Evolutionary conservation across 805 yeast genomes (phyloP), one percentile per base, ranked within the genome.

Genomic region (Yamadazyma takamatsuzukensis): DNA sequence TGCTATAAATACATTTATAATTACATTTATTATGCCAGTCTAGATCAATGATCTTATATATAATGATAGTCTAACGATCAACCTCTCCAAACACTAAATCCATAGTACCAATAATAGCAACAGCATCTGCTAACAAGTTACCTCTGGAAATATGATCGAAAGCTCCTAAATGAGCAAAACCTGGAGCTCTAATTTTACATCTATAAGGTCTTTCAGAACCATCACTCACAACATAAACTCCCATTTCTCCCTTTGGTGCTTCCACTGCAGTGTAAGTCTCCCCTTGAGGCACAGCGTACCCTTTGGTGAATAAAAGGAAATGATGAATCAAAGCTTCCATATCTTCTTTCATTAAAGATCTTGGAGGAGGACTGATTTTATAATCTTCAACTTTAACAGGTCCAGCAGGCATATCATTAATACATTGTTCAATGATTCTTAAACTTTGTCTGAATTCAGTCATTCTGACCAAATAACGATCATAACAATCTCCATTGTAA

Each of bases 211-310:
- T 76, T 68, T 86, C 95, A 38, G 83, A 64, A 35, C 95, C 95
- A 64, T 86, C 95, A 46, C 88, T 78, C 36, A 86, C 94, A 32
- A 86, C 80, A 54, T 80, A 86, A 35, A 84, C 94, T 40, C 84
- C 95, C 93, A 86, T 83, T 64, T 86, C 95, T 57, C 95, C 95
- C 76, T 86, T 86, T 58, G 95, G 95, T 15, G 95, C 95, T 68
- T 86, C 95, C 47, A 86, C 85, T 36, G 85, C 90, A 31, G 93
- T 83, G 59, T 86, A 86, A 8, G 95, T 82, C 66, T 86, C 95
- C 53, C 95, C 95, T 34, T 78, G 83, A 27, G 95, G 95, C 26
- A 86, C 95, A 22, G 80, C 78, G 59, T 78, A 84, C 47, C 95
- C 95, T 71, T 86, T 86, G 36, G 95, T 83, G 70, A 80, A 86